These are phyloP conservation scores for Penicillium longicatenatum DNA, from an alignment of 495 filamentous ascomycete genomes.

Conservation along the genomic window DNA sequence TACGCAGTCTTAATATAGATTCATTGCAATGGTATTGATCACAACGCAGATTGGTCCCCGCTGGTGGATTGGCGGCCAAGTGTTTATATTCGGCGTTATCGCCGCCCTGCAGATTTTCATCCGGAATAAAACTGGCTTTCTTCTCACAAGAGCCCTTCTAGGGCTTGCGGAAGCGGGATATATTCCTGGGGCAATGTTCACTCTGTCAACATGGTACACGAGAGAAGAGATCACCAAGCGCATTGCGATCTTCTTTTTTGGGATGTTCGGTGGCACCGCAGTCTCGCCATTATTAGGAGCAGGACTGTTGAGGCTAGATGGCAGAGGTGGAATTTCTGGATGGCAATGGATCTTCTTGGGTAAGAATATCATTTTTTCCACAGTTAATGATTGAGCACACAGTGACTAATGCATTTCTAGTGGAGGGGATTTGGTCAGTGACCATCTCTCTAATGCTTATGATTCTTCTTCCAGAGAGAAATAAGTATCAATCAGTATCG, in stretches of 20 bases:
- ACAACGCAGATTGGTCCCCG: conserved; percentile 45
- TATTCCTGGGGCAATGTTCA: conserved; percentile 58
- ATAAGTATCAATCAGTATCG: background rate
- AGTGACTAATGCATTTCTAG: conserved; percentile 8
- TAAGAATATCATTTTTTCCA: conserved; percentile 7
- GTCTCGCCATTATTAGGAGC: conserved; percentile 49
- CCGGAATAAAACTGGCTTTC: conserved; percentile 43
- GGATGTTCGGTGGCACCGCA: conserved; percentile 50
- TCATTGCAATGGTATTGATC: conserved; percentile 13
- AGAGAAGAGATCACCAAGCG: conserved; percentile 49
- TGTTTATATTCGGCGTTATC: conserved; percentile 54
- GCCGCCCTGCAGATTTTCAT: conserved; percentile 55
- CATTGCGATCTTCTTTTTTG: conserved; percentile 55
- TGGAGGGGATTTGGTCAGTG: conserved; percentile 48
- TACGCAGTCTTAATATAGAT: too few species aligned
- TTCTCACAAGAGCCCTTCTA: conserved; percentile 47
- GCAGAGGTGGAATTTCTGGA: conserved; percentile 46
- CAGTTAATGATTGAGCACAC: background rate
- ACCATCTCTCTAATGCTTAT: conserved; percentile 34
- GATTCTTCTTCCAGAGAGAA: conserved; percentile 35
- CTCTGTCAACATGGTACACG: conserved; percentile 60
- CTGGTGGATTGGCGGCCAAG: conserved; percentile 52
- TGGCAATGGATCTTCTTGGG: conserved; percentile 63
- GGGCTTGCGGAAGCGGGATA: conserved; percentile 58
- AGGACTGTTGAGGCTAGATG: conserved; percentile 48